phyloP scores from a whole-genome alignment of 1,284 basidiomycete genomes.

The Rhodotorula sp. region DNA sequence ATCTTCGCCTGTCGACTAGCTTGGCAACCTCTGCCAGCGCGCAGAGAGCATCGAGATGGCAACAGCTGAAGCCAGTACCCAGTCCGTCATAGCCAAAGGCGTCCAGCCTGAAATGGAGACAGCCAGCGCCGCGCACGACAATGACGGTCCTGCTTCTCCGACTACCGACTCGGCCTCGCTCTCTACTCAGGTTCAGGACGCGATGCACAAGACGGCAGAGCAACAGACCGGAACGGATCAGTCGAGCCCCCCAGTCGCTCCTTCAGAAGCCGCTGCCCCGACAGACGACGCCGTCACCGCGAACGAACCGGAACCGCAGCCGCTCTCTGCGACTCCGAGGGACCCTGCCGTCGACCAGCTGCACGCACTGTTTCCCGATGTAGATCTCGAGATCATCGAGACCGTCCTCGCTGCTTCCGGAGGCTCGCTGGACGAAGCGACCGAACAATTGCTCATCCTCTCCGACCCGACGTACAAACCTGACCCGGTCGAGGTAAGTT shows the following conservation, averaged over 20 bases:
- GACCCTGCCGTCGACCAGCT: conserved; percentile 21
- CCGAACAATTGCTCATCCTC: conserved; percentile 25
- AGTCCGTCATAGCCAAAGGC: no score
- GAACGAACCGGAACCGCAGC: neutral
- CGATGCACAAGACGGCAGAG: neutral
- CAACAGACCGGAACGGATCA: neutral
- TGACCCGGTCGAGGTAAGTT: conserved; percentile 14
- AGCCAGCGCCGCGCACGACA: no score
- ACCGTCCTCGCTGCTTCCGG: conserved; percentile 23
- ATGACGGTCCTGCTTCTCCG: no score
- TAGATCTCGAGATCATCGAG: conserved; percentile 25
- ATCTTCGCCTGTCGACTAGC: neutral
- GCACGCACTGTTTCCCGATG: conserved; percentile 26
- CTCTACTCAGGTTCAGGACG: no score
- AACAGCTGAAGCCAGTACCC: no score
- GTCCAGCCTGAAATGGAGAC: no score
- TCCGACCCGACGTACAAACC: conserved; percentile 28
- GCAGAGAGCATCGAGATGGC: no score
- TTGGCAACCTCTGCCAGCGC: neutral
- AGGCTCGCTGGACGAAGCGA: conserved; percentile 22
- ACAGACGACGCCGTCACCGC: neutral
- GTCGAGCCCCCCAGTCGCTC: neutral
- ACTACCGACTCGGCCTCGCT: no score
- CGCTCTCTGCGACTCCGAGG: neutral
- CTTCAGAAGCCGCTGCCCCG: no score